phyloP scores from a whole-genome alignment of 176 grass and related monocot genomes.

The Paspalum notatum region DNA sequence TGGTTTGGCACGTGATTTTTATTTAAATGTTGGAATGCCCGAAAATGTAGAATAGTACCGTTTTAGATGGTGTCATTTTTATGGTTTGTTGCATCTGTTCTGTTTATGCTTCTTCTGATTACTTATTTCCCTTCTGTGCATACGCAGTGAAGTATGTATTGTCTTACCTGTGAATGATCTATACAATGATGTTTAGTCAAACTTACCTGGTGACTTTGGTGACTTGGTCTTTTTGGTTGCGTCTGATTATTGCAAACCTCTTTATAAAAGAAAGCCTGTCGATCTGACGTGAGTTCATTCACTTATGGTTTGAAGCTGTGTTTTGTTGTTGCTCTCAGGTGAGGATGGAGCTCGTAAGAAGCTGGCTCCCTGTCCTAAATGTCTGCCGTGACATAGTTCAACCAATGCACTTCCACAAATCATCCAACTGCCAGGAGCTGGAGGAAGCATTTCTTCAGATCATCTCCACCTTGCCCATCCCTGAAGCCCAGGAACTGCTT shows the following conservation, averaged over 20 bases:
- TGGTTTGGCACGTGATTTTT: background rate
- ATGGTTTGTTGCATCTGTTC: background rate
- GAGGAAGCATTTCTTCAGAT: slow-evolving; percentile 84
- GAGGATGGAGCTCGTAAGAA: slow-evolving; percentile 69
- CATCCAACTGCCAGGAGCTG: slow-evolving; percentile 62
- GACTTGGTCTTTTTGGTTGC: background rate
- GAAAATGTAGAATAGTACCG: background rate
- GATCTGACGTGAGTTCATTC: background rate
- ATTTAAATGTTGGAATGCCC: background rate
- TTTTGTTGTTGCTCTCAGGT: slow-evolving; percentile 46
- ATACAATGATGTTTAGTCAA: too few relatives aligned
- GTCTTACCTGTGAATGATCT: too few relatives aligned
- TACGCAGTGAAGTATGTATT: too few relatives aligned
- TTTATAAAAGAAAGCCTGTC: background rate
- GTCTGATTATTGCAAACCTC: background rate
- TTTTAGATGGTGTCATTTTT: background rate
- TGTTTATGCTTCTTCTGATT: background rate
- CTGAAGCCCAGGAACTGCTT: slow-evolving; percentile 70
- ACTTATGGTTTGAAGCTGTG: background rate
- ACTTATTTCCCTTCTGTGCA: background rate
- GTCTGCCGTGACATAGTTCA: slow-evolving; percentile 66
- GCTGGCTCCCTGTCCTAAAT: slow-evolving; percentile 89
- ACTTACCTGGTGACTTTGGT: background rate
- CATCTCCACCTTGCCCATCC: slow-evolving; percentile 71
- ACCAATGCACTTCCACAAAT: slow-evolving; percentile 58